phyloP scores from a whole-genome alignment of 768 basidiomycete species.

The Cystofilobasidium macerans region DNA sequence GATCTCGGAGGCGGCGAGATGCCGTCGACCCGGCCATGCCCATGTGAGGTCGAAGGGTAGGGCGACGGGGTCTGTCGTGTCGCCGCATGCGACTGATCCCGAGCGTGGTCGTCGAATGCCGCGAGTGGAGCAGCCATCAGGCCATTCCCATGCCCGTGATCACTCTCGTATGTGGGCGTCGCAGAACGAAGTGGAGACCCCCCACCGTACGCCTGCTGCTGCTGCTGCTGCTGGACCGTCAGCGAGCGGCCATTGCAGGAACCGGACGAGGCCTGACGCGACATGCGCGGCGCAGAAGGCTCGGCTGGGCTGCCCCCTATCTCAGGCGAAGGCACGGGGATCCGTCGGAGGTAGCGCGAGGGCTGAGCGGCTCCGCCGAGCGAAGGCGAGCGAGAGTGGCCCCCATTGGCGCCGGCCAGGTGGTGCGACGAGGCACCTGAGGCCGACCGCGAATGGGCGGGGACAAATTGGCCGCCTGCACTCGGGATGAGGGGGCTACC shows the following conservation, averaged over 20 bases:
- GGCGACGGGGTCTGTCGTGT: too few relatives aligned
- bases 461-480: neutral
- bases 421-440: neutral
- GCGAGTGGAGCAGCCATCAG: too few relatives aligned
- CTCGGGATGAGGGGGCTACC: neutral
- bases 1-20: neutral
- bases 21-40: neutral
- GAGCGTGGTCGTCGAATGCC: too few relatives aligned
- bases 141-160: too few relatives aligned
- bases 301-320: neutral
- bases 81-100: too few relatives aligned
- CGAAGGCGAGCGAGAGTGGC: neutral
- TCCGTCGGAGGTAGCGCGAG: neutral
- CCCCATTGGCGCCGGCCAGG: neutral
- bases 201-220: too few relatives aligned
- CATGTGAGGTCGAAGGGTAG: neutral
- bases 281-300: conserved; percentile 1
- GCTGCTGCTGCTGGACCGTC: too few relatives aligned
- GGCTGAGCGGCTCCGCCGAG: neutral
- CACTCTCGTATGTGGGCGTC: too few relatives aligned
- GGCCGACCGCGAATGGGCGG: neutral
- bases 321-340: conserved; percentile 1
- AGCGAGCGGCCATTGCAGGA: too few relatives aligned
- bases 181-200: too few relatives aligned
- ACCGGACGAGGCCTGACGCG: neutral